phyloP scores from a whole-genome alignment of 192 early-diverging fungal species.

The Rhizoclosmatium globosum region DNA sequence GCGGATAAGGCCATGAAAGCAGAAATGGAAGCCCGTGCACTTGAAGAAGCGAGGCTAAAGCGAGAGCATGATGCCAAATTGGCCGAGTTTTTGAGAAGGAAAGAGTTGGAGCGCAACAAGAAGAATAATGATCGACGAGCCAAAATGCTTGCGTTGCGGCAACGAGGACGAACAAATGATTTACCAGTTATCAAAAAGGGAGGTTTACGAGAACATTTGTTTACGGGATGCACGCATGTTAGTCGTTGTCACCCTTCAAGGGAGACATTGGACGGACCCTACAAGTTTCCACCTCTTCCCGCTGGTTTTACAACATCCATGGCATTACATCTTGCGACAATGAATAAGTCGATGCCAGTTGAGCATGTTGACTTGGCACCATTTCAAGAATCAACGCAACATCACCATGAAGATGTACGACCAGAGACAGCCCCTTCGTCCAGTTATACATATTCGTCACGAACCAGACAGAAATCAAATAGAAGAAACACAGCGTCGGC shows the following conservation, averaged over 20 bases:
- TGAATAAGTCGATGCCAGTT: conserved; percentile 58
- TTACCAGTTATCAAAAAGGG: conserved; percentile 1
- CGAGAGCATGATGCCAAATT: conserved; percentile 40
- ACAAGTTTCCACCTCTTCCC: conserved; percentile 35
- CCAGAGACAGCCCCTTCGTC: not conserved
- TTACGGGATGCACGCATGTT: conserved; percentile 52
- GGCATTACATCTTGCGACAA: conserved; percentile 47
- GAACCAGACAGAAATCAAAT: not conserved
- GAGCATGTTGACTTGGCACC: conserved; percentile 50
- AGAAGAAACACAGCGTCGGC: not conserved
- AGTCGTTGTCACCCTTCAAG: conserved; percentile 58
- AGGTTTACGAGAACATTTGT: conserved; percentile 3
- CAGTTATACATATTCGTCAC: not conserved
- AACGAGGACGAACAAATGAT: not conserved
- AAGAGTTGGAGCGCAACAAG: conserved; percentile 43
- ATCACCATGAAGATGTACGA: no score
- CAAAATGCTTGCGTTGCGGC: conserved; percentile 18
- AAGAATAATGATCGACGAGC: conserved; percentile 27
- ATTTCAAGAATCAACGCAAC: conserved; percentile 32
- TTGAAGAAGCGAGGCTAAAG: conserved; percentile 42
- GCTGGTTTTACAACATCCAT: conserved; percentile 34
- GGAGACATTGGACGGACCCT: conserved; percentile 48
- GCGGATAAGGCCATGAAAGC: conserved; percentile 46
- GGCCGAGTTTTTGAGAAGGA: conserved; percentile 36
- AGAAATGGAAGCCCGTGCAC: conserved; percentile 29